Percentiles rank a stretch among this genome's conserved stretches.
Evolutionary conservation across 345 rosid genomes (phyloP).

Genomic region (Salix purpurea): DNA sequence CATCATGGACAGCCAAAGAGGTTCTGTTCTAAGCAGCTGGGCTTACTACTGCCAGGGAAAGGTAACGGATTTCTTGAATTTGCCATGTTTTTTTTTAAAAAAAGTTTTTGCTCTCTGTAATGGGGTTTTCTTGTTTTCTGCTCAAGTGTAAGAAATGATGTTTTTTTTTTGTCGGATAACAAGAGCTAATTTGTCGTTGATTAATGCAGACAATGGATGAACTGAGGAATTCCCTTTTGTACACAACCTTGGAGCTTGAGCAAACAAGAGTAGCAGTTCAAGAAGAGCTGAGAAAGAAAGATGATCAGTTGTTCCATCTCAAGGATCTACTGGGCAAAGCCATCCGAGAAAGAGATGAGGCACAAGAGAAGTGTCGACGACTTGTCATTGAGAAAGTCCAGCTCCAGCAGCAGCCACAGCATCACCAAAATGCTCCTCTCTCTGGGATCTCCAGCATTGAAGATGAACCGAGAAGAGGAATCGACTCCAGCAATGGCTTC

Average conservation of each 20-base stretch:
- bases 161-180: neutral
- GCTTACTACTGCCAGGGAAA: constrained; percentile 63
- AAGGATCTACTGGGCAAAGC: constrained; percentile 49
- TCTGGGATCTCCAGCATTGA: constrained; percentile 90
- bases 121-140: constrained; percentile 1
- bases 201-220: constrained; percentile 63
- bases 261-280: constrained; percentile 61
- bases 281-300: constrained; percentile 71
- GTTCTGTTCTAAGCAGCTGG: constrained; percentile 44
- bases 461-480: constrained; percentile 67
- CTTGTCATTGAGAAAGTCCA: constrained; percentile 50
- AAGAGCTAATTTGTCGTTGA: constrained; percentile 1
- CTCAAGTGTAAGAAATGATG: neutral
- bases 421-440: constrained; percentile 46
- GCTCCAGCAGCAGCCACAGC: constrained; percentile 40
- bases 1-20: constrained; percentile 62
- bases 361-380: constrained; percentile 53
- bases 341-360: constrained; percentile 66
- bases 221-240: constrained; percentile 59
- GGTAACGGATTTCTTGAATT: constrained; percentile 25
- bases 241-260: constrained; percentile 68
- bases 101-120: neutral
- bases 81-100: neutral
- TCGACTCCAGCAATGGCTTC: constrained; percentile 68
- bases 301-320: constrained; percentile 57